These are phyloP conservation scores for Exserohilum turcica DNA, from an alignment of 2,329 filamentous ascomycete genomes.

Conservation along the genomic window DNA sequence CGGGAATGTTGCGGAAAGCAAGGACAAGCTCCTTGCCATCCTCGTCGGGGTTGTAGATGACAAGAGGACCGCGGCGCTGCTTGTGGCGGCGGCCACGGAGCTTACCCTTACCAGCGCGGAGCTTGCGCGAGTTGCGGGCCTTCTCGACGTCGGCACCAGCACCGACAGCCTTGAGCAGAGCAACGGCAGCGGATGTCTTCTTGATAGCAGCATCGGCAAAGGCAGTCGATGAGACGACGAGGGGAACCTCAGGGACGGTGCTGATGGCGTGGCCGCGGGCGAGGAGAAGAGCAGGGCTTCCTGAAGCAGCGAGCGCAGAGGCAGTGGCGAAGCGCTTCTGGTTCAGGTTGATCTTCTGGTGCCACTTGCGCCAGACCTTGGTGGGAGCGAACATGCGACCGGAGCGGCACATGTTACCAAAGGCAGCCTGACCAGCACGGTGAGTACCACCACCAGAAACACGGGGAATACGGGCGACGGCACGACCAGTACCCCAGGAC, in stretches of 20 bases:
- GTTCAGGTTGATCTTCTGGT: conserved; percentile 99
- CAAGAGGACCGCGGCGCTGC: conserved; percentile 95
- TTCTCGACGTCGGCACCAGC: conserved; percentile 90
- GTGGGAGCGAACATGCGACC: conserved; percentile 99
- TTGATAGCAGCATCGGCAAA: conserved; percentile 79
- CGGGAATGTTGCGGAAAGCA: conserved; percentile 98
- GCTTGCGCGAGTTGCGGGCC: conserved; percentile 95
- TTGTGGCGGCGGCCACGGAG: conserved; percentile 93
- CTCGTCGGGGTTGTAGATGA: conserved; percentile 94
- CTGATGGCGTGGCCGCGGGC: conserved; percentile 96
- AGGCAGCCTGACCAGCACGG: conserved; percentile 99
- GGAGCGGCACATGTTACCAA: conserved; percentile 99
- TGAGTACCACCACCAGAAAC: conserved; percentile 99
- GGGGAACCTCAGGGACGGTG: conserved; percentile 91
- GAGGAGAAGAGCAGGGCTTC: conserved; percentile 90
- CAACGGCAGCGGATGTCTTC: conserved; percentile 87
- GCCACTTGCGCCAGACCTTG: conserved; percentile 99
- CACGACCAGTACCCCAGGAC: conserved; percentile 98
- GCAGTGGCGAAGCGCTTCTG: conserved; percentile 99
- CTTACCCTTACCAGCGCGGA: conserved; percentile 99
- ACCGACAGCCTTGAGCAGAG: conserved; percentile 88
- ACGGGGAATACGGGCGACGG: conserved; percentile 99
- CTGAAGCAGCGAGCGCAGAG: conserved; percentile 95
- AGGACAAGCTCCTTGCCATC: conserved; percentile 93
- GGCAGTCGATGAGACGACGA: conserved; percentile 89